phyloP scores from a whole-genome alignment of 1,139 yeast genomes.

The Taiozyma sp. region DNA sequence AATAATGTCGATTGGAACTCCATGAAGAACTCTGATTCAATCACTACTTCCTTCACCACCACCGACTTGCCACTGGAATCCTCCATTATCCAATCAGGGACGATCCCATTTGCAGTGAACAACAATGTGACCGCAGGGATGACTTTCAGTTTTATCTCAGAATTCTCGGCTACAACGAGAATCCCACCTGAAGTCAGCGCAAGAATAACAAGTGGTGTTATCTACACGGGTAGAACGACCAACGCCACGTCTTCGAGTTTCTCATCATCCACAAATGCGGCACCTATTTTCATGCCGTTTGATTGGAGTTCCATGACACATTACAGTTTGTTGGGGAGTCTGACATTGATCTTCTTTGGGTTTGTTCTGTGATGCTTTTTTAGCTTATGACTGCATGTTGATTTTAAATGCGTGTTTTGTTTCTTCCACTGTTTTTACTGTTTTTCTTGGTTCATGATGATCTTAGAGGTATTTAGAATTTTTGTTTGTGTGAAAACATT shows the following conservation, averaged over 20 bases:
- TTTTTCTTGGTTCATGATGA: neutral
- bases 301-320: neutral
- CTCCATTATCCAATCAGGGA: slow-evolving; percentile 35
- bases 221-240: slow-evolving; percentile 10
- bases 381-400: neutral
- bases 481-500: neutral
- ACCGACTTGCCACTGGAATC: slow-evolving; percentile 15
- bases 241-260: neutral
- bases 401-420: neutral
- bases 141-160: slow-evolving; percentile 13
- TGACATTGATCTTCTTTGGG: neutral
- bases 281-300: neutral
- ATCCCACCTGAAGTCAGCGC: slow-evolving; percentile 18
- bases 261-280: neutral
- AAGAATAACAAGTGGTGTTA: slow-evolving; percentile 9
- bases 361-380: neutral
- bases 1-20: slow-evolving; percentile 14
- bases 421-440: neutral
- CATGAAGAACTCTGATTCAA: neutral
- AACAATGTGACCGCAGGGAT: slow-evolving; percentile 29
- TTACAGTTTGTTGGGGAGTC: neutral
- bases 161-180: neutral
- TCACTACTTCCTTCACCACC: neutral
- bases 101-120: slow-evolving; percentile 44
- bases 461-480: neutral